Percentiles rank a stretch among this genome's conserved stretches.
Conservation (phyloP, 805 yeast genomes). For the Vanderwaltozyma polyspora region DNA sequence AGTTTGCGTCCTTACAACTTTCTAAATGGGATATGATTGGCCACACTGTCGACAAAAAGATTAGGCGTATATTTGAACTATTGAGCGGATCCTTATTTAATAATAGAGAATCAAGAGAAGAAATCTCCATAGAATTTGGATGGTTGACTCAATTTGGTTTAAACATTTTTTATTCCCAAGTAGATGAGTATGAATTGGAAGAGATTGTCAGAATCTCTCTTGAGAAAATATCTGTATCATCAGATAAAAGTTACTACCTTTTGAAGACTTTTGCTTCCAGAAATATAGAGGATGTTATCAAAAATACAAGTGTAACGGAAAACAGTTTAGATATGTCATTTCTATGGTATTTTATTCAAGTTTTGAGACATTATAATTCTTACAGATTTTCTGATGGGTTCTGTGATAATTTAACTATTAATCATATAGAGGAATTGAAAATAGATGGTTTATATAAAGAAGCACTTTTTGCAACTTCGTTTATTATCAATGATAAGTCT, state of each 20-base stretch:
- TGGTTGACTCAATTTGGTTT: slow-evolving; percentile 59
- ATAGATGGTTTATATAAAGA: slow-evolving; percentile 40
- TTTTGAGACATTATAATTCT: slow-evolving; percentile 29
- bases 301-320: slow-evolving; percentile 4
- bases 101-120: slow-evolving; percentile 17
- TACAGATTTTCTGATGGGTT: slow-evolving; percentile 16
- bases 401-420: slow-evolving; percentile 31
- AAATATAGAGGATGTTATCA: slow-evolving; percentile 8
- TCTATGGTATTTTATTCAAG: slow-evolving; percentile 43
- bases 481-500: slow-evolving; percentile 36
- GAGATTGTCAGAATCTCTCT: slow-evolving; percentile 23
- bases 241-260: slow-evolving; percentile 7
- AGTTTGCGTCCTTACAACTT: slow-evolving; percentile 51
- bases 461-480: slow-evolving; percentile 53
- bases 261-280: slow-evolving; percentile 11
- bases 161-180: slow-evolving; percentile 51
- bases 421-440: slow-evolving; percentile 43
- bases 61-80: slow-evolving; percentile 52
- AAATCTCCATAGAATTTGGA: slow-evolving; percentile 37
- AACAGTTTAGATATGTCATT: slow-evolving; percentile 28
- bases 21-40: slow-evolving; percentile 47
- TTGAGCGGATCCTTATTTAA: slow-evolving; percentile 41
- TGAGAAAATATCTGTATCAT: slow-evolving; percentile 5
- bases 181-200: slow-evolving; percentile 27
- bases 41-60: slow-evolving; percentile 35